Conservation (phyloP, 345 rosid genomes). For the Lenwebbia sp. region DNA sequence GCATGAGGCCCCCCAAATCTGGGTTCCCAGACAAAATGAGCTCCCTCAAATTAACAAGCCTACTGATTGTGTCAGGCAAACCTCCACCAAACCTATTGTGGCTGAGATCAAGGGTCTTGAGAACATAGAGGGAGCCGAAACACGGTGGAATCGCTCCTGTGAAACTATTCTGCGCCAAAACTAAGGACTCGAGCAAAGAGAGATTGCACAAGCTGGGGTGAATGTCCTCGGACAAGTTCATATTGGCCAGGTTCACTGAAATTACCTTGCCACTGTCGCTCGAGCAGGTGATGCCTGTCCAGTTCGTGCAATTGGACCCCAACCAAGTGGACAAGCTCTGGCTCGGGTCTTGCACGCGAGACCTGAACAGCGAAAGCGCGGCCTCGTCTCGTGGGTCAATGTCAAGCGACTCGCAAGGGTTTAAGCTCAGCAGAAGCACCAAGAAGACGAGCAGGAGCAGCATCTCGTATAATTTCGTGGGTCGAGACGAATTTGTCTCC, state of each 20-base stretch:
- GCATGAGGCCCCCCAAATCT: constrained; percentile 46
- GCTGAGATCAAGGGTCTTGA: constrained; percentile 61
- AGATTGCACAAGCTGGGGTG: constrained; percentile 54
- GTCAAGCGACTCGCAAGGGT: constrained; percentile 24
- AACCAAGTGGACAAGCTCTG: constrained; percentile 47
- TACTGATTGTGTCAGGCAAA: constrained; percentile 34
- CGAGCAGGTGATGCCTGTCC: constrained; percentile 63
- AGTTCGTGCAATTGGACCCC: constrained; percentile 51
- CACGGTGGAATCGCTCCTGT: constrained; percentile 56
- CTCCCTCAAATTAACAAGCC: constrained; percentile 44
- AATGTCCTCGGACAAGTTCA: constrained; percentile 51
- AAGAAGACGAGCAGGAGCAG: constrained; percentile 3
- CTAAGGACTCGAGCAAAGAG: constrained; percentile 35
- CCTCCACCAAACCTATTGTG: constrained; percentile 43
- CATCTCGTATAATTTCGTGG: not conserved
- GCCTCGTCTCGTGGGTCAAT: constrained; percentile 52
- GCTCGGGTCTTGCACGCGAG: constrained; percentile 40
- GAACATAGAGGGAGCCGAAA: constrained; percentile 39
- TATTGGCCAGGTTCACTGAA: constrained; percentile 36
- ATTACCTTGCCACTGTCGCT: constrained; percentile 46
- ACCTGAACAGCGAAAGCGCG: constrained; percentile 40
- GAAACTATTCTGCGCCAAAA: constrained; percentile 46
- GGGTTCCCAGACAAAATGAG: constrained; percentile 45
- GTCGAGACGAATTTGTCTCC: not conserved
- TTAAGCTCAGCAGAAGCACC: constrained; percentile 15